Base-by-base conservation (phyloP, 306 rosid species). In the Prunus mira region DNA sequence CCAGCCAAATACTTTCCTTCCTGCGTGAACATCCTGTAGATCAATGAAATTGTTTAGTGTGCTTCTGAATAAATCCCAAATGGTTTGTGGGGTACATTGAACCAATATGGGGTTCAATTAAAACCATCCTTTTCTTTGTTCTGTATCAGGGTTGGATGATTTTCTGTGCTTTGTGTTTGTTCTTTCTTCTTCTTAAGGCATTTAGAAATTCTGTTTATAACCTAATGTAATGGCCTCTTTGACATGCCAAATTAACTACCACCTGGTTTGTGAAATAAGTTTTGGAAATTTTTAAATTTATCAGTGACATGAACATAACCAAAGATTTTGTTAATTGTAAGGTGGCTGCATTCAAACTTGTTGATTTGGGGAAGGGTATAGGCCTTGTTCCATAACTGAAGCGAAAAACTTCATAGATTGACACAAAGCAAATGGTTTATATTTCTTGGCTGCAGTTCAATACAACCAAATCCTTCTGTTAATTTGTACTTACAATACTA, bases 1-100 rank as follows among this genome's bases (percentile, higher is more conserved):
- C 76, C 30, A 57, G 69, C 61, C 65, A 81, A 67, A 75, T 75
- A 18, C 80, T 84, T 64, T 77, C 83, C 65, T 85, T 81, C 79
- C 75, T 80, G 67, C 65, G 41, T 43, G 34, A 51, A 76, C 78
- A 79, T 41, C 81, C 82, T 18, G 47, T 30, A 12, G 64, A 61
- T 67, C 25, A 71, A 19, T 69, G 64, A 74, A 54, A 43, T 22
- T 9, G 61, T 38, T 63, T 6, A 27, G 41, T 30, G 45, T 30
- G 66, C 12, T 62, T 62, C 20, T 62, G 12, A 3, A 14, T 62
- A 9, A 62, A 60, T 15, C 54, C 54, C 54, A 49, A 49, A 49
- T 49, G 54, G 17, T 12, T 49, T 49, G 54, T 13, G 54, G 17
- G 18, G 54, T 49, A 15, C 19, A 49, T 49, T 49, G 54, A 49